Evolutionary conservation across 2,329 filamentous ascomycete genomes (phyloP).

Genomic region (Pyricularia grisea): DNA sequence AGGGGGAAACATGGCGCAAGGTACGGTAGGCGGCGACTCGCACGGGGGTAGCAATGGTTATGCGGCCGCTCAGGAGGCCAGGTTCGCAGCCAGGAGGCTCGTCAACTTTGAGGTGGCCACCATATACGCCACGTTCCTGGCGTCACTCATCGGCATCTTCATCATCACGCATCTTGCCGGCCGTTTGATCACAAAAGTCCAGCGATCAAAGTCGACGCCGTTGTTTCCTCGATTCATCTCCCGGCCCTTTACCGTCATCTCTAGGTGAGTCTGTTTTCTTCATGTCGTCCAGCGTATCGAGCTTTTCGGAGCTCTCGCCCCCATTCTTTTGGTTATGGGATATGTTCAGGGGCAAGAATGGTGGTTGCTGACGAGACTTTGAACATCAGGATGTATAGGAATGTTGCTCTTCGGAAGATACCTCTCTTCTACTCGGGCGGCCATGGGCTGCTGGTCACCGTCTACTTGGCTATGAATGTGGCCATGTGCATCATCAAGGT

Average conservation of each 20-base stretch:
- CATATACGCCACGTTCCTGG: conserved; percentile 12
- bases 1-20: neutral
- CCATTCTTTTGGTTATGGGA: neutral
- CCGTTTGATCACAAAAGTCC: conserved; percentile 12
- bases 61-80: neutral
- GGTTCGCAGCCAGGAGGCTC: neutral
- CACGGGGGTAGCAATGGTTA: neutral
- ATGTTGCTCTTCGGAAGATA: conserved; percentile 19
- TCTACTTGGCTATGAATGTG: conserved; percentile 21
- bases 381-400: conserved; percentile 12
- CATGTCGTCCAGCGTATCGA: no score
- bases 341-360: no score
- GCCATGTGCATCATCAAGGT: conserved; percentile 19
- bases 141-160: conserved; percentile 20
- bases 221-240: conserved; percentile 5
- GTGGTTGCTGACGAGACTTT: neutral
- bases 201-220: conserved; percentile 9
- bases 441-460: conserved; percentile 19
- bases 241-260: conserved; percentile 15
- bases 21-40: neutral
- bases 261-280: conserved; percentile 12
- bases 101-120: conserved; percentile 7
- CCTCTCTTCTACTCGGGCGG: conserved; percentile 23
- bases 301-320: neutral
- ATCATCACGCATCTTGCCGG: conserved; percentile 20